Conservation (phyloP, 23 red algal species). For the Chondrus crispus region DNA sequence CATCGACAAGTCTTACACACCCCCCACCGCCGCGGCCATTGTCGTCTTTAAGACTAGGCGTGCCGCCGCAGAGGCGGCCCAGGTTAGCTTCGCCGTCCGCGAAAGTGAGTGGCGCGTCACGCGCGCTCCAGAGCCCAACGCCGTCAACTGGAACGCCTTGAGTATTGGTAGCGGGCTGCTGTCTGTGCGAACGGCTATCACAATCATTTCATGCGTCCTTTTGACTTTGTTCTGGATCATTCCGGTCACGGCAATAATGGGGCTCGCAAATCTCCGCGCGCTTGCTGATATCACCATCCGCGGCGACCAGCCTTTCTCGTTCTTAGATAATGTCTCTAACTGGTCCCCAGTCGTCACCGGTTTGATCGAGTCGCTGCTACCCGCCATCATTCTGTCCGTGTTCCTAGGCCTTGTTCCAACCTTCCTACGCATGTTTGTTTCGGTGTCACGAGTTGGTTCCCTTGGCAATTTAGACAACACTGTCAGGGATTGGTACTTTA, state of each 20-base stretch:
- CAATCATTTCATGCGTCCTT: background rate
- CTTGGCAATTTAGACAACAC: background rate
- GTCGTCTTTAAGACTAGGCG: slow-evolving; percentile 35
- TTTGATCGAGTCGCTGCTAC: background rate
- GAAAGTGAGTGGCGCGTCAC: slow-evolving; percentile 23
- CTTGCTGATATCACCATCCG: background rate
- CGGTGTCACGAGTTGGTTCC: background rate
- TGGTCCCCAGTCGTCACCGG: background rate
- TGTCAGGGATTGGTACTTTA: slow-evolving; percentile 30
- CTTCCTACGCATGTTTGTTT: background rate
- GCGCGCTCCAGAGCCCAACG: slow-evolving; percentile 29
- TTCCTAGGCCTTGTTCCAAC: background rate
- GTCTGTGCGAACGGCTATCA: background rate
- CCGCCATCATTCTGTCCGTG: background rate
- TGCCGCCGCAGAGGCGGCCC: slow-evolving; percentile 16
- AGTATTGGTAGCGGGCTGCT: background rate
- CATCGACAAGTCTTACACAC: background rate
- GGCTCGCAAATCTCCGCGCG: background rate
- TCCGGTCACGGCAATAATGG: background rate
- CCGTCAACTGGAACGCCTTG: slow-evolving; percentile 23
- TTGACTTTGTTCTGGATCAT: slow-evolving; percentile 49
- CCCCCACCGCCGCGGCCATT: slow-evolving; percentile 8
- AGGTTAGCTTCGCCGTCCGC: slow-evolving; percentile 1
- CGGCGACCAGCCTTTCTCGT: slow-evolving; percentile 7
- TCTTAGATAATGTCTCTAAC: background rate